These are phyloP conservation scores for Lathyrus sativus DNA, from an alignment of 306 rosid genomes.

Conservation along the genomic window DNA sequence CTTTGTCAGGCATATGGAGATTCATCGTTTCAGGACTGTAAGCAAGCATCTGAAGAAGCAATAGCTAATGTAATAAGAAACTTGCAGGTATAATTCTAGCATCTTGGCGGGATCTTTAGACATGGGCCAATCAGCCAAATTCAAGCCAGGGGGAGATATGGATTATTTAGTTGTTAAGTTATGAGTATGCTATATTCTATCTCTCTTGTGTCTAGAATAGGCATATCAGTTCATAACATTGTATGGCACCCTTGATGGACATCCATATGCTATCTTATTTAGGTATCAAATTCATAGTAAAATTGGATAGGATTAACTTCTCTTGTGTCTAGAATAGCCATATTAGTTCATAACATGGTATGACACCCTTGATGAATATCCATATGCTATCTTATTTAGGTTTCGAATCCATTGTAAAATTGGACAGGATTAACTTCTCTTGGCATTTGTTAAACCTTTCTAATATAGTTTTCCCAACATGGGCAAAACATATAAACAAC, in stretches of 20 bases:
- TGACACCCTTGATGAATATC: not conserved
- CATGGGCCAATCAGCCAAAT: not conserved
- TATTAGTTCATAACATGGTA: constrained; percentile 31
- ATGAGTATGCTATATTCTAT: constrained; percentile 23
- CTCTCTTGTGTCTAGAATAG: constrained; percentile 12
- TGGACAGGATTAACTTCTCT: constrained; percentile 23
- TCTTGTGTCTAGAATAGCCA: constrained; percentile 5
- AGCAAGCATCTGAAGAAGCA: constrained; percentile 91
- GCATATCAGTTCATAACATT: constrained; percentile 26
- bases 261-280: constrained; percentile 24
- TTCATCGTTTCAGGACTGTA: constrained; percentile 87
- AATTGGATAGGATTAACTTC: constrained; percentile 22
- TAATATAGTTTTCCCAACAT: constrained; percentile 9
- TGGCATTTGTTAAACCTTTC: not conserved
- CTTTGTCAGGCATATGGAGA: constrained; percentile 77
- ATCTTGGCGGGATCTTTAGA: constrained; percentile 21
- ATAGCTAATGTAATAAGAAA: constrained; percentile 67
- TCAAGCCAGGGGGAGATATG: constrained; percentile 26
- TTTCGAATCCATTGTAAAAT: constrained; percentile 7
- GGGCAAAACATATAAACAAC: constrained; percentile 3
- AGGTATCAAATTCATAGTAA: constrained; percentile 12
- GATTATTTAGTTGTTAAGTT: constrained; percentile 26
- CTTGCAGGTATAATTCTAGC: constrained; percentile 62
- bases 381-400: constrained; percentile 26
- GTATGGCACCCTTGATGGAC: constrained; percentile 14